Conservation (phyloP, 2,329 filamentous ascomycete species). For the Exophiala spinifera region DNA sequence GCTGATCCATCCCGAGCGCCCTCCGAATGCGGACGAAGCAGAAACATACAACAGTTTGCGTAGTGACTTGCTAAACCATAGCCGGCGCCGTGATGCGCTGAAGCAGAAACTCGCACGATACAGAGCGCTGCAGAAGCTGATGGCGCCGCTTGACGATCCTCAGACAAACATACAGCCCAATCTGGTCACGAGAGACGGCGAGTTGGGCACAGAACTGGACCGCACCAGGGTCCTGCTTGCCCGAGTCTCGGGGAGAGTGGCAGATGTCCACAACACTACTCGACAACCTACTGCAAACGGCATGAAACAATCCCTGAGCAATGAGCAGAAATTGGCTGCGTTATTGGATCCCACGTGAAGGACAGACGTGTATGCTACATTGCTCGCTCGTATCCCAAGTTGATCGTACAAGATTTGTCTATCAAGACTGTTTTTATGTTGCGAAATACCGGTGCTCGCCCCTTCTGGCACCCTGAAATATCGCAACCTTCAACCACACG, state of each 20-base stretch:
- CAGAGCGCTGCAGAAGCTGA: constrained; percentile 43
- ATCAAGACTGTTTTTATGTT: not conserved
- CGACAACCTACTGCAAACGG: not conserved
- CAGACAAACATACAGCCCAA: constrained; percentile 54
- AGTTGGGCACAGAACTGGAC: constrained; percentile 49
- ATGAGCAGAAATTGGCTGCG: constrained; percentile 35
- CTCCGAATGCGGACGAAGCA: not conserved
- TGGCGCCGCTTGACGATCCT: constrained; percentile 51
- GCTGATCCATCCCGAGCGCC: constrained; percentile 5
- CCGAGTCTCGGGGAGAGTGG: constrained; percentile 40
- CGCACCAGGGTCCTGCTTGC: constrained; percentile 49
- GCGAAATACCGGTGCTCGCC: constrained; percentile 7
- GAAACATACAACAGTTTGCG: constrained; percentile 42
- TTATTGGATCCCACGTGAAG: constrained; percentile 40
- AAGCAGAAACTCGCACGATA: constrained; percentile 48
- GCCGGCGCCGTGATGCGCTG: constrained; percentile 44
- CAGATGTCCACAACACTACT: constrained; percentile 27
- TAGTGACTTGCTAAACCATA: constrained; percentile 45
- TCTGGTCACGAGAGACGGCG: constrained; percentile 51
- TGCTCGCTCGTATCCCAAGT: not conserved
- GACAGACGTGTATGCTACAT: not conserved
- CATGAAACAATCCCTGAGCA: constrained; percentile 16
- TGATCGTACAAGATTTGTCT: constrained; percentile 1
- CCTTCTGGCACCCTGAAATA: not conserved
- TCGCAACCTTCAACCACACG: not conserved